Base-by-base conservation (phyloP, 805 yeast genomes). In the Clavispora vitiphila region DNA sequence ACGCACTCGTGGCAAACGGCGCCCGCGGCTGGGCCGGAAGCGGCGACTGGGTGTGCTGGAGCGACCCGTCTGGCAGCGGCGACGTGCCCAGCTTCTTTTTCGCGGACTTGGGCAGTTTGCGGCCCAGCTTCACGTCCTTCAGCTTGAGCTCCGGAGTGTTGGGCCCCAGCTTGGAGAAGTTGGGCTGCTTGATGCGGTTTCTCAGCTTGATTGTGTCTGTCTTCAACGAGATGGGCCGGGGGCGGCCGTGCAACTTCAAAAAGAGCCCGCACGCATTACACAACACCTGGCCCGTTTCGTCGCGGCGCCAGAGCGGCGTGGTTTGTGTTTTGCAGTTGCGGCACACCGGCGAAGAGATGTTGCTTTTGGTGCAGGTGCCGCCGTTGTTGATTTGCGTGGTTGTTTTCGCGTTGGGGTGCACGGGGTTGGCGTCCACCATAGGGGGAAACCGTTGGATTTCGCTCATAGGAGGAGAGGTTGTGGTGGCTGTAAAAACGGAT, bases 241-340 rank as follows among this genome's bases (percentile, higher is more conserved):
- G 87, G 40, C 95, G 77, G 19, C 96, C 96, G 58, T 90, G 98
- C 32, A 90, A 74, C 64, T 90, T 90, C 56, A 86, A 74, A 54
- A 91, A 91, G 46, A 91, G 69, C 0, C 98, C 99, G 68, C 99
- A 91, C 0, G 98, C 98, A 66, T 90, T 90, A 62, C 98, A 90
- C 37, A 90, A 72, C 25, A 90, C 95, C 54, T 69, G 74, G 12
- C 95, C 95, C 9, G 86, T 78, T 56, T 89, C 96, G 64, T 90
- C 96, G 49, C 97, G 74, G 63, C 97, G 76, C 97, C 97, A 90
- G 22, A 90, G 69, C 1, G 98, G 97, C 2, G 98, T 90, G 1
- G 93, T 90, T 44, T 88, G 85, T 2, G 98, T 90, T 55, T 83
- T 77, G 67, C 98, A 90, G 62, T 90, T 90, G 53, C 84, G 86